Percentiles rank a stretch among this genome's conserved stretches.
Evolutionary conservation across 2,329 filamentous ascomycete species (phyloP).

Genomic region (Mollisiaceae sp.): DNA sequence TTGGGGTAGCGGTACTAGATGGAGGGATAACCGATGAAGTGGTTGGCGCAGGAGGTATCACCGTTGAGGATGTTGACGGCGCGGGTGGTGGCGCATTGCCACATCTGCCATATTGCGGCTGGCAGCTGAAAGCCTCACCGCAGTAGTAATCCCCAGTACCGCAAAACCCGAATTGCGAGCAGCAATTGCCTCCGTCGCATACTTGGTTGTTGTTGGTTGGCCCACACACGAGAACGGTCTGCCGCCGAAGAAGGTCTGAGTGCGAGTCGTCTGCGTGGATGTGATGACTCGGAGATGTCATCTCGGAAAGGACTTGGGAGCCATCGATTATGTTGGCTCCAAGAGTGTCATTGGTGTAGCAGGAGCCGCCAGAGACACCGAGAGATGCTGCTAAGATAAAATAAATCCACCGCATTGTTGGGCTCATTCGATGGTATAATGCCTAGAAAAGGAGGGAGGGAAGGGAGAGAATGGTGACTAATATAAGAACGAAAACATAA

Average conservation of each 20-base stretch:
- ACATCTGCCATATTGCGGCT: slow-evolving; percentile 10
- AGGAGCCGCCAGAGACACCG: slow-evolving; percentile 1
- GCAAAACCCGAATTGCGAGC: slow-evolving; percentile 25
- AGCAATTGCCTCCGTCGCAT: slow-evolving; percentile 29
- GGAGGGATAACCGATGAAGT: not conserved
- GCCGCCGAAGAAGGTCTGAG: slow-evolving; percentile 4
- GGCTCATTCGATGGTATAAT: not conserved
- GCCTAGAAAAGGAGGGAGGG: not conserved
- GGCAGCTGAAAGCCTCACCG: slow-evolving; percentile 10
- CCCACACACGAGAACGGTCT: slow-evolving; percentile 12
- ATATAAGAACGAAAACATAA: not conserved
- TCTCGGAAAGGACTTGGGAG: not conserved
- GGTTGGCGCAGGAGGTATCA: slow-evolving; percentile 4
- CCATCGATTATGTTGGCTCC: slow-evolving; percentile 7
- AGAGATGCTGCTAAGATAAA: slow-evolving; percentile 12
- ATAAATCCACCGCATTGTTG: slow-evolving; percentile 1
- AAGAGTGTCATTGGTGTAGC: slow-evolving; percentile 1
- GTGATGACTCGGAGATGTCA: slow-evolving; percentile 2
- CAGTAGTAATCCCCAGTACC: slow-evolving; percentile 17
- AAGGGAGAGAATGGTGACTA: not conserved
- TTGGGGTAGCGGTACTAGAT: not conserved
- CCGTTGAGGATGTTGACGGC: not conserved
- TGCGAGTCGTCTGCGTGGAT: not conserved
- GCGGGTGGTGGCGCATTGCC: slow-evolving; percentile 5
- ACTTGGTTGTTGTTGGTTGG: slow-evolving; percentile 25